Conservation (phyloP, 495 filamentous ascomycete genomes). For the Hapsidospora chrysogenum region DNA sequence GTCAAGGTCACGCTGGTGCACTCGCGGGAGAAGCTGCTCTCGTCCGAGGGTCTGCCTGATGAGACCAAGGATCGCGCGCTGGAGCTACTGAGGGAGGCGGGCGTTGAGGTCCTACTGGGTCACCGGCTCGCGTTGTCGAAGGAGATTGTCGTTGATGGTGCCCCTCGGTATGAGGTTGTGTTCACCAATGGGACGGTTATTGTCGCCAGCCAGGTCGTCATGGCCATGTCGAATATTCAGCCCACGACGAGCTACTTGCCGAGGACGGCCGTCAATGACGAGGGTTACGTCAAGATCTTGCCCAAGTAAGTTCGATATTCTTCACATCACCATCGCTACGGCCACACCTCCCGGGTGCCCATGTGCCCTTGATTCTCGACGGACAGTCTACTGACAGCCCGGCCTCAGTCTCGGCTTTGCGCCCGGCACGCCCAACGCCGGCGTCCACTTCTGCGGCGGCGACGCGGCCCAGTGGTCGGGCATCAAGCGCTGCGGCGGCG, state of each 20-base stretch:
- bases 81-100: slow-evolving; percentile 31
- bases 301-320: slow-evolving; percentile 10
- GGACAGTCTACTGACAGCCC: too few species aligned
- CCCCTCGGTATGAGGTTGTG: slow-evolving; percentile 22
- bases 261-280: slow-evolving; percentile 24
- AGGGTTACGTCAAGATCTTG: slow-evolving; percentile 40
- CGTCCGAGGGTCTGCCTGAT: slow-evolving; percentile 47
- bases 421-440: slow-evolving; percentile 26
- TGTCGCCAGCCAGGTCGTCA: slow-evolving; percentile 36
- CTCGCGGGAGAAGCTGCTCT: slow-evolving; percentile 43
- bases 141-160: slow-evolving; percentile 11
- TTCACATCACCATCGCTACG: background rate
- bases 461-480: slow-evolving; percentile 43
- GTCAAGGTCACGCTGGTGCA: slow-evolving; percentile 49
- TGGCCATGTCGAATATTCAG: slow-evolving; percentile 37
- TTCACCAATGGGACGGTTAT: slow-evolving; percentile 38
- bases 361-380: background rate
- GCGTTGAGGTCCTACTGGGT: slow-evolving; percentile 38
- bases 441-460: slow-evolving; percentile 40
- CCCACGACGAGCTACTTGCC: slow-evolving; percentile 41
- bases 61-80: slow-evolving; percentile 40
- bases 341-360: too few species aligned
- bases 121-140: slow-evolving; percentile 24
- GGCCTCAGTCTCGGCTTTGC: slow-evolving; percentile 33
- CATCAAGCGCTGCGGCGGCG: slow-evolving; percentile 53